Base-by-base conservation (phyloP, 139 green algal species). In the Desmodesmus armatus region DNA sequence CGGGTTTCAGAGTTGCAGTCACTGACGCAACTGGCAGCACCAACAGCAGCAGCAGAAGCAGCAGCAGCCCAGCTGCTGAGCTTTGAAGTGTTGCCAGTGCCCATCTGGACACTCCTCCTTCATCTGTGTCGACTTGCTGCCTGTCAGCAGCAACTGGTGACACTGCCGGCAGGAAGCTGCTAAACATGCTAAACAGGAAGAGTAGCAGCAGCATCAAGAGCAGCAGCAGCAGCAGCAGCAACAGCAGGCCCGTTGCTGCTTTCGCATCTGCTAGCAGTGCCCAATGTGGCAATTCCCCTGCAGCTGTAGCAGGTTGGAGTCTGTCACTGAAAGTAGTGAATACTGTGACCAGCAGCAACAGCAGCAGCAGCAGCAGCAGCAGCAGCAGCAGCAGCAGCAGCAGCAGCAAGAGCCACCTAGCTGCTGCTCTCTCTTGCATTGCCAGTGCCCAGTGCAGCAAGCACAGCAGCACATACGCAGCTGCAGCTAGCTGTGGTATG, bases 301-400 rank as follows among this genome's bases (percentile, higher is more conserved):
- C 55, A 65, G 55, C 29, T 65, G 55, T 33, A 27, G 5, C 31
- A 4, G 7, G 55, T 27, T 65, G 55, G 55, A 33, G 17, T 33
- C 7, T 23, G 31, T 23, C 55, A 65, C 25, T 33, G 55, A 23
- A 17, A 27, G 55, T 23, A 65, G 55, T 65, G 55, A 3, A 17
- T 2, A 35, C 25, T 65, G 55, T 33, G 21, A 2, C 6, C 7
- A 33, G 55, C 55, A 65, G 55, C 63, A 71, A 17, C 63, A 71
- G 63, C 63, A 40, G n/a, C 29, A 29, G 2, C 29, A 41, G 29
- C 47, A 55, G 47, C 27, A 40, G 29, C 63, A 71, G 17, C 27
- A 41, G 63, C 63, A 71, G 63, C 63, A 41, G n/a, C 63, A 71
- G n/a, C 63, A 71, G 63, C 63, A 40, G n/a, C 29, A 71, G 63